phyloP scores from a whole-genome alignment of 2,329 filamentous ascomycete genomes.

The Microcyclospora tardicrescens region DNA sequence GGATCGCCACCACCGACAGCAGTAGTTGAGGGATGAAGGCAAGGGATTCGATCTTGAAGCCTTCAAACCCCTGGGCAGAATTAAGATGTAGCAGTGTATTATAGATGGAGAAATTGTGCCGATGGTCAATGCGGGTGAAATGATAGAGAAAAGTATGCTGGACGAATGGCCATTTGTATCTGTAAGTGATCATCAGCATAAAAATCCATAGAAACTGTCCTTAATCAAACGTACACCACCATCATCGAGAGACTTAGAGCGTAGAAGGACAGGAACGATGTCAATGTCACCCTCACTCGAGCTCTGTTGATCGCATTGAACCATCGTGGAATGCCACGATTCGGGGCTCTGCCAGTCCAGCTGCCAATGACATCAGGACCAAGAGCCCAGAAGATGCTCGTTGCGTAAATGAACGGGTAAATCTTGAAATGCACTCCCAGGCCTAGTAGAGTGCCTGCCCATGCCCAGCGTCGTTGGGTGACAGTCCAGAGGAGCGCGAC shows the following conservation, averaged over 20 bases:
- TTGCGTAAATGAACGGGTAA: conserved; percentile 92
- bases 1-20: conserved; percentile 64
- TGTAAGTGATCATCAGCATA: conserved; percentile 18
- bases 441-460: conserved; percentile 67
- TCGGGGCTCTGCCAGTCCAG: conserved; percentile 6
- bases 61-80: conserved; percentile 46
- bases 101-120: conserved; percentile 97
- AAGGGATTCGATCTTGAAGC: conserved; percentile 54
- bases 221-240: conserved; percentile 45
- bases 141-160: conserved; percentile 90
- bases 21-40: conserved; percentile 83
- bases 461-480: conserved; percentile 43
- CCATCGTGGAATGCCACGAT: conserved; percentile 7
- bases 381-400: conserved; percentile 69
- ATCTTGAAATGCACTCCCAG: conserved; percentile 95
- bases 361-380: conserved; percentile 35
- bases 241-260: conserved; percentile 42
- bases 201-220: not conserved
- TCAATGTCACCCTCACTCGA: conserved; percentile 40
- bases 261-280: too few relatives aligned
- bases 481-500: conserved; percentile 75
- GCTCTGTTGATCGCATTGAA: too few relatives aligned
- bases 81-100: conserved; percentile 81
- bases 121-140: conserved; percentile 81
- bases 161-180: conserved; percentile 70